Evolutionary conservation across 805 yeast species (phyloP).

Genomic region (Saccharomycopsis javanensis): DNA sequence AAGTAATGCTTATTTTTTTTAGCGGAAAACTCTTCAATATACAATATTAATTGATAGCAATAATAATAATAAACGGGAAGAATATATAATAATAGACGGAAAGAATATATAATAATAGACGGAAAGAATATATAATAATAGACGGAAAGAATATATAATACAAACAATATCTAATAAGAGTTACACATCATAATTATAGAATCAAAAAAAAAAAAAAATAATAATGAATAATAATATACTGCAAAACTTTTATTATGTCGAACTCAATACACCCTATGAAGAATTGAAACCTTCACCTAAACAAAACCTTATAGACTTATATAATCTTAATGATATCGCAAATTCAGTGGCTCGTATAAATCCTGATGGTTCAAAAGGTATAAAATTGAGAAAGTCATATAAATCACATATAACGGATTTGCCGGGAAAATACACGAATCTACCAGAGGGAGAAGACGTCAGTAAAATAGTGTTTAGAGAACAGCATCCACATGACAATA

Average conservation of each 20-base stretch:
- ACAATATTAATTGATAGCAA: too few species aligned
- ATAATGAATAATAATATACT: too few species aligned
- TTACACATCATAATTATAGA: too few species aligned
- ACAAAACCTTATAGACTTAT: conserved; percentile 59
- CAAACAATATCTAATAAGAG: too few species aligned
- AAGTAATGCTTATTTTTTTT: too few species aligned
- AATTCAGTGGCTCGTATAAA: conserved; percentile 77
- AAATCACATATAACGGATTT: conserved; percentile 85
- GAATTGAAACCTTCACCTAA: conserved; percentile 59
- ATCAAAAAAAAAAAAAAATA: too few species aligned
- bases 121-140: too few species aligned
- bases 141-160: too few species aligned
- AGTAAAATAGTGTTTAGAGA: conserved; percentile 16
- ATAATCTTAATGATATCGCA: conserved; percentile 59
- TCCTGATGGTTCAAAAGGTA: conserved; percentile 84
- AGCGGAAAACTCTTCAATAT: too few species aligned
- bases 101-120: too few species aligned
- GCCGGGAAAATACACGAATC: conserved; percentile 60
- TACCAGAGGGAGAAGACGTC: conserved; percentile 34
- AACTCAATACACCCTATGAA: conserved; percentile 25
- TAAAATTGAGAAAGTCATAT: conserved; percentile 87
- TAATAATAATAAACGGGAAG: too few species aligned
- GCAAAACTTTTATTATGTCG: conserved; percentile 8
- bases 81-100: too few species aligned
- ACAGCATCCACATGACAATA: neutral